Conservation (phyloP, 768 basidiomycete genomes). For the Phylloporus arenicola region DNA sequence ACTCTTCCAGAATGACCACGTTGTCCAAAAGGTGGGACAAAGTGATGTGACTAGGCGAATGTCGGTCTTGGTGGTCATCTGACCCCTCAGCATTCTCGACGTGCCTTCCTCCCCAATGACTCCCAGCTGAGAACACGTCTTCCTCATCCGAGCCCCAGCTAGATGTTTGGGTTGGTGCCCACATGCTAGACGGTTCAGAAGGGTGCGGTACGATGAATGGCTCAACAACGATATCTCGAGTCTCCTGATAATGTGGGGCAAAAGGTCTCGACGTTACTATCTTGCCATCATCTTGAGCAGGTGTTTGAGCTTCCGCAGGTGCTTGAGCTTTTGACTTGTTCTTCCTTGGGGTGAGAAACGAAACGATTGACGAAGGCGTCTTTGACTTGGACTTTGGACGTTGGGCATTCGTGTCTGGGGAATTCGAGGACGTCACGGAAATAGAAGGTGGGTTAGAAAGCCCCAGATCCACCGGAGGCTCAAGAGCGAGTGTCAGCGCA, state of each 20-base stretch:
- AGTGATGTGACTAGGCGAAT: constrained; percentile 47
- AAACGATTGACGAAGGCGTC: constrained; percentile 61
- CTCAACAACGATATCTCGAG: constrained; percentile 63
- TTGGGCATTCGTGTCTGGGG: constrained; percentile 31
- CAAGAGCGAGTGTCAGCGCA: constrained; percentile 70
- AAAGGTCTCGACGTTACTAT: constrained; percentile 69
- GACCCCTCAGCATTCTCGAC: constrained; percentile 16
- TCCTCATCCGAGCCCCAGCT: constrained; percentile 61
- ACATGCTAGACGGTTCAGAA: constrained; percentile 43
- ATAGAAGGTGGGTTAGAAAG: constrained; percentile 13
- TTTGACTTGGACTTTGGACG: constrained; percentile 48
- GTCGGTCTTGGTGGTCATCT: constrained; percentile 23
- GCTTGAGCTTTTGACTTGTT: constrained; percentile 38
- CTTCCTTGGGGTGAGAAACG: constrained; percentile 77
- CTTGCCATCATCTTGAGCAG: constrained; percentile 38
- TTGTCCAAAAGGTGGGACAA: constrained; percentile 87
- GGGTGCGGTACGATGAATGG: constrained; percentile 62
- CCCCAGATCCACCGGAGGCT: constrained; percentile 48
- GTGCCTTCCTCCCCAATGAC: constrained; percentile 37
- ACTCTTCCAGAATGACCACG: constrained; percentile 90
- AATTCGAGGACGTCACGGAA: constrained; percentile 22
- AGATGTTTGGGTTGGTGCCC: constrained; percentile 52
- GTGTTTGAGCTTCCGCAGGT: constrained; percentile 41
- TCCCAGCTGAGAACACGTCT: constrained; percentile 58
- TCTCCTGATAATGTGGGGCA: constrained; percentile 77